phyloP scores from a whole-genome alignment of 495 filamentous ascomycete species.

The Aspergillus steynii region DNA sequence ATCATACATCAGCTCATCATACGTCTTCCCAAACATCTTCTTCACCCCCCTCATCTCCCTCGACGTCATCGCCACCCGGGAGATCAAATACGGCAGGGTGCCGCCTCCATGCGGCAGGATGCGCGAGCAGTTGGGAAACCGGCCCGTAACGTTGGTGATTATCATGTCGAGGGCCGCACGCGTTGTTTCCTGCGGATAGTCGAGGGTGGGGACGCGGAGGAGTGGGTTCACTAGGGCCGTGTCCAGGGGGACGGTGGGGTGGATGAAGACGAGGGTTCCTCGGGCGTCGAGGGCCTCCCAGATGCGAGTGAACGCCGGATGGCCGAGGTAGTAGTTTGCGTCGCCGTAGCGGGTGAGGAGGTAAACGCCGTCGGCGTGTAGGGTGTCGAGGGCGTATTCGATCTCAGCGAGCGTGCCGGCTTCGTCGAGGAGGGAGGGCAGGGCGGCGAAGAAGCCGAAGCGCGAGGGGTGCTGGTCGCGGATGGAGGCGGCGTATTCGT shows the following conservation, averaged over 20 bases:
- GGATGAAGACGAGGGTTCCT: constrained; percentile 48
- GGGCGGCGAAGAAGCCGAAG: constrained; percentile 49
- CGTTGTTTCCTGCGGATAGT: constrained; percentile 54
- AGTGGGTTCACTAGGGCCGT: constrained; percentile 29
- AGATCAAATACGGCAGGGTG: constrained; percentile 44
- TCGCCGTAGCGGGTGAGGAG: constrained; percentile 53
- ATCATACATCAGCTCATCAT: constrained; percentile 31
- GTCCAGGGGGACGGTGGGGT: constrained; percentile 46
- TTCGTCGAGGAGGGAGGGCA: constrained; percentile 43
- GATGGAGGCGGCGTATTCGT: constrained; percentile 42
- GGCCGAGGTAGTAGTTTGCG: constrained; percentile 47
- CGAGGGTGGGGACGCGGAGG: constrained; percentile 47
- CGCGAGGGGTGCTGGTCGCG: constrained; percentile 37
- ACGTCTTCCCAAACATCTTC: constrained; percentile 25
- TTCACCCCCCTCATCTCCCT: constrained; percentile 22
- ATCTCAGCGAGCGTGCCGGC: constrained; percentile 42
- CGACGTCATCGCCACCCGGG: constrained; percentile 21
- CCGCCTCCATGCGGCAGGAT: constrained; percentile 55
- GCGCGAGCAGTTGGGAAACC: constrained; percentile 40
- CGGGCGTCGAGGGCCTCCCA: constrained; percentile 46
- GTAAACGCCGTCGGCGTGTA: constrained; percentile 52
- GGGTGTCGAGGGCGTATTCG: constrained; percentile 42
- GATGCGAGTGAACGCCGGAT: constrained; percentile 38
- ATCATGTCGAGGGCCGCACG: constrained; percentile 51
- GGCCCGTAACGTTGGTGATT: constrained; percentile 19